Evolutionary conservation across 805 yeast genomes (phyloP).

Genomic region (Cyberlindnera bimundalis): DNA sequence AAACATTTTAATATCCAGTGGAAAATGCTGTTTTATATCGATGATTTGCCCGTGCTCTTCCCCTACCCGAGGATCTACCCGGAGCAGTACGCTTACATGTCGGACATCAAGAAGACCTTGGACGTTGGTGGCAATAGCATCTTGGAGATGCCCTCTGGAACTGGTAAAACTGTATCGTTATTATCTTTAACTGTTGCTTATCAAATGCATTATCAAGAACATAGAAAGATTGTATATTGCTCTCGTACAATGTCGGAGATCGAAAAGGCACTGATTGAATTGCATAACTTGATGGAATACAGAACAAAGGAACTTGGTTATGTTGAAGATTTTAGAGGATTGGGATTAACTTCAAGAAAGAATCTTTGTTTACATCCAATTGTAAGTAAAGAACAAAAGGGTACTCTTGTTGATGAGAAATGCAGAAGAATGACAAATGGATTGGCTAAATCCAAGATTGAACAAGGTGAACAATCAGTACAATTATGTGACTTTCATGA

Average conservation of each 20-base stretch:
- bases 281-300: conserved; percentile 83
- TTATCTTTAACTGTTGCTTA: conserved; percentile 91
- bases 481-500: conserved; percentile 87
- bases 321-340: conserved; percentile 87
- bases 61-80: conserved; percentile 98
- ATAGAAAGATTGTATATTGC: conserved; percentile 90
- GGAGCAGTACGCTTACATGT: conserved; percentile 97
- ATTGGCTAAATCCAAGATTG: conserved; percentile 64
- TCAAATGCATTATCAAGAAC: conserved; percentile 93
- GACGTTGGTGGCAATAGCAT: conserved; percentile 98
- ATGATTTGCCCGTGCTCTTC: conserved; percentile 91
- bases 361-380: conserved; percentile 89
- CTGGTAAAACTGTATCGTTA: conserved; percentile 94
- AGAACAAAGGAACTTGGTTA: conserved; percentile 80
- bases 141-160: conserved; percentile 99
- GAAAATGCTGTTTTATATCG: conserved; percentile 63
- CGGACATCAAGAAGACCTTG: conserved; percentile 86
- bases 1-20: background rate
- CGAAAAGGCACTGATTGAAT: conserved; percentile 92
- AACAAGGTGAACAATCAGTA: conserved; percentile 46
- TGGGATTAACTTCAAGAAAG: conserved; percentile 92
- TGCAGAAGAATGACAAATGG: conserved; percentile 96
- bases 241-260: conserved; percentile 99
- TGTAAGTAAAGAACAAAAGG: conserved; percentile 84
- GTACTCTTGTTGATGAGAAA: conserved; percentile 90